These are phyloP conservation scores for Gracilaria domingensis DNA, from an alignment of 23 red algal genomes.

Conservation along the genomic window DNA sequence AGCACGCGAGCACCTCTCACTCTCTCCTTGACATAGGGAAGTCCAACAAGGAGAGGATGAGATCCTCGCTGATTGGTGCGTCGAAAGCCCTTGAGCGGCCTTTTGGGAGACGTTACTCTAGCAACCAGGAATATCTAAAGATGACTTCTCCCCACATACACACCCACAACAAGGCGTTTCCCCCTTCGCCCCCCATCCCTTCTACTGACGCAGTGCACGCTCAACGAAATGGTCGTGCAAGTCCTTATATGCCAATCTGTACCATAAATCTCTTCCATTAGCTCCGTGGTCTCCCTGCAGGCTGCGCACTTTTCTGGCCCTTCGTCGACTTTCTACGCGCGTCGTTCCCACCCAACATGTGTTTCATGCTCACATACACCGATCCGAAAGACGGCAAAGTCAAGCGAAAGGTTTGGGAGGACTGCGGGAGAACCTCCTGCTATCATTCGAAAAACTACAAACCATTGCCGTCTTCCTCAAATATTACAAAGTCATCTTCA, in stretches of 20 bases:
- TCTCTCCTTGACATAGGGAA: background rate
- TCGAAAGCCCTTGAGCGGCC: background rate
- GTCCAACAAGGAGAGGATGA: conserved; percentile 8
- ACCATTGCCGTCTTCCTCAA: background rate
- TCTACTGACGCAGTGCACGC: background rate
- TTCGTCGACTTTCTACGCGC: background rate
- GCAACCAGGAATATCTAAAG: no score
- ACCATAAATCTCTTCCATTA: background rate
- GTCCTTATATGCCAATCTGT: conserved; percentile 1
- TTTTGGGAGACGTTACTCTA: background rate
- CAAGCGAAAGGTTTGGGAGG: conserved; percentile 22
- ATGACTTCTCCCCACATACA: background rate
- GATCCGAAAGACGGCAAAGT: conserved; percentile 5
- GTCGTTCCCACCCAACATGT: conserved; percentile 26
- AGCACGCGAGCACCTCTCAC: conserved; percentile 6
- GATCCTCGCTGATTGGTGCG: conserved; percentile 19
- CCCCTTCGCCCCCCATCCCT: background rate
- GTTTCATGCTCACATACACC: conserved; percentile 39
- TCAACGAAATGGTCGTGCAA: background rate
- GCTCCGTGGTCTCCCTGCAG: background rate
- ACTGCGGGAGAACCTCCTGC: conserved; percentile 9
- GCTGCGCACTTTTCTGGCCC: background rate
- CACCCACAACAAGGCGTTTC: background rate
- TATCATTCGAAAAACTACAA: conserved; percentile 11
- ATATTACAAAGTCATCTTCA: background rate